phyloP scores from a whole-genome alignment of 805 yeast genomes.

The Dipodascus geniculatus region DNA sequence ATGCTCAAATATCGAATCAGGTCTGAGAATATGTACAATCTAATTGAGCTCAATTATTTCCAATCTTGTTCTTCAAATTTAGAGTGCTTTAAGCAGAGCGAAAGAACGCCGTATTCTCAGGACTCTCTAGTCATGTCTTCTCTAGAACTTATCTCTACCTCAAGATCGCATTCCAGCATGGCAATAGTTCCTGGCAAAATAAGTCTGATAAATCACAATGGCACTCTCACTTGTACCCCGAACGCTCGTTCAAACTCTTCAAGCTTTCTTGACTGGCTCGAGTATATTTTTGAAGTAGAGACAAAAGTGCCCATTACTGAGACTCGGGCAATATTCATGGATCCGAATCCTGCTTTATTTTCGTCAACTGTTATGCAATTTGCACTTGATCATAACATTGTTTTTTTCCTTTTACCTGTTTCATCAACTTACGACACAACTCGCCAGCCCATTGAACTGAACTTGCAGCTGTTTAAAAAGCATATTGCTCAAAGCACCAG shows the following conservation, averaged over 20 bases:
- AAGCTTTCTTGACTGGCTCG: not conserved
- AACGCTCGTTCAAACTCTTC: not conserved
- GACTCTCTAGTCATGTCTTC: conserved; percentile 1
- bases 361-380: not conserved
- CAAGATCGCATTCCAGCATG: not conserved
- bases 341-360: not conserved
- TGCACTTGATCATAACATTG: not conserved
- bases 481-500: not conserved
- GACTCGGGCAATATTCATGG: not conserved
- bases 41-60: not conserved
- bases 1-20: not conserved
- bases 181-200: not conserved
- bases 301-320: not conserved
- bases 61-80: not conserved
- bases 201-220: not conserved
- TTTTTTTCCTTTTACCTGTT: not conserved
- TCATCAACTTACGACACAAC: not conserved
- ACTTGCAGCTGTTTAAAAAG: not conserved
- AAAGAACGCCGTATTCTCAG: not conserved
- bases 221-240: not conserved
- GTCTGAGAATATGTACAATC: not conserved
- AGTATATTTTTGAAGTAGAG: not conserved
- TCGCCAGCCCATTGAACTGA: not conserved
- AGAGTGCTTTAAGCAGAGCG: not conserved
- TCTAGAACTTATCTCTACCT: not conserved